Base-by-base conservation (phyloP, 208 protist genomes). In the Phytomonas sp. region DNA sequence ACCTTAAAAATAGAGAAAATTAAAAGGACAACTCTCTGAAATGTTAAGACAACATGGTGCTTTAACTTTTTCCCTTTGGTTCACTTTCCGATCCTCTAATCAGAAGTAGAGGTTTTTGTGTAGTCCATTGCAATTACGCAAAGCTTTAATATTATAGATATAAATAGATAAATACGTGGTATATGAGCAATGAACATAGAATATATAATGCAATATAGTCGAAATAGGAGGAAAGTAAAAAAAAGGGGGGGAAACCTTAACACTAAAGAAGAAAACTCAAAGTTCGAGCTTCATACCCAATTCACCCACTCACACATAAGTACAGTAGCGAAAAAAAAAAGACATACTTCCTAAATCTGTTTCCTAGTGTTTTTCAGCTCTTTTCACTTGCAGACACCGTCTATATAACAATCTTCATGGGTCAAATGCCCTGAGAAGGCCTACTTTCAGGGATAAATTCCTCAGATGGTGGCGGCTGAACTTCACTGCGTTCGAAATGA, bases 381-480 rank as follows among this genome's bases (percentile, higher is more conserved):
- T 56, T 56, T 19, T 26, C 45, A 56, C 19, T 23, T 56, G 23
- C 45, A 56, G 16, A 26, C 19, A 56, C 26, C 45, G 26, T 56
- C 5, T 56, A 26, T 56, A 26, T 26, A 56, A 16, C 40, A 4
- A 56, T 6, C 45, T 19, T 23, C 19, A 26, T 26, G 45, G 16
- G 16, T 56, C 23, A 56, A 56, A 56, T 56, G 2, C 19, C 4
- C 23, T 56, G 45, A 56, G 45, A 56, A 56, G 45, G 45, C 4
- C 45, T 23, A 26, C 19, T 23, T 56, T 56, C 45, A 56, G 10
- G 11, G 45, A 56, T 56, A 56, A 56, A 56, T 23, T 56, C 19
- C 63, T 92, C 82, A 19, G 79, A 81, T 19, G 86, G 87, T 42
- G 83, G 84, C 3, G 76, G 67, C 62, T 84, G 76, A 14, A 92